These are phyloP conservation scores for Penicillium sp. DNA, from an alignment of 2,329 filamentous ascomycete genomes.

Conservation along the genomic window DNA sequence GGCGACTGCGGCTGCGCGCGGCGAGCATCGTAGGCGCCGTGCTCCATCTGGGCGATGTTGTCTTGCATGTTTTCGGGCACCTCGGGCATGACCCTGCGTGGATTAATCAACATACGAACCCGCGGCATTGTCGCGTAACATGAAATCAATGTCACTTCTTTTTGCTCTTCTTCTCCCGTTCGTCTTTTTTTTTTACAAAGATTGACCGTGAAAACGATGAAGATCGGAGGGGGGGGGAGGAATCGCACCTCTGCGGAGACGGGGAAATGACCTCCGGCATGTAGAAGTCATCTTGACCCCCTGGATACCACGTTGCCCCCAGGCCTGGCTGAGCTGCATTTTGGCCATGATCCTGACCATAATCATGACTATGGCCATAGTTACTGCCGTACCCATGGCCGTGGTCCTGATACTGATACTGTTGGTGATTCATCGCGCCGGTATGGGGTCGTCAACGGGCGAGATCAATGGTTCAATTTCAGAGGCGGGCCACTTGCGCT, in stretches of 20 bases:
- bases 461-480: background rate
- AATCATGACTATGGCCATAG: too few relatives aligned
- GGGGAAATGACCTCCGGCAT: conserved; percentile 65
- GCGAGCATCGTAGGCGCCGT: conserved; percentile 57
- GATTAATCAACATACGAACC: conserved; percentile 19
- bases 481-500: conserved; percentile 1
- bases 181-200: background rate
- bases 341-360: too few relatives aligned
- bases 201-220: background rate
- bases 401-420: conserved; percentile 6
- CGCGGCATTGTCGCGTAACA: conserved; percentile 12
- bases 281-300: conserved; percentile 62
- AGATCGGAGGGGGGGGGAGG: conserved; percentile 2
- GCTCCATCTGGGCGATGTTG: conserved; percentile 83
- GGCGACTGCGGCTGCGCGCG: conserved; percentile 28
- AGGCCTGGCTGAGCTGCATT: conserved; percentile 37
- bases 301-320: conserved; percentile 63
- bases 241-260: conserved; percentile 58
- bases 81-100: conserved; percentile 78
- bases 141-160: too few relatives aligned
- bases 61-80: conserved; percentile 96
- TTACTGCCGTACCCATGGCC: conserved; percentile 28
- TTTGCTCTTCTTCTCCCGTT: too few relatives aligned
- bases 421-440: conserved; percentile 32
- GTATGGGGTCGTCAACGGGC: conserved; percentile 2